Evolutionary conservation across 2,329 filamentous ascomycete species (phyloP).

Genomic region (Trichophyton verrucosum): DNA sequence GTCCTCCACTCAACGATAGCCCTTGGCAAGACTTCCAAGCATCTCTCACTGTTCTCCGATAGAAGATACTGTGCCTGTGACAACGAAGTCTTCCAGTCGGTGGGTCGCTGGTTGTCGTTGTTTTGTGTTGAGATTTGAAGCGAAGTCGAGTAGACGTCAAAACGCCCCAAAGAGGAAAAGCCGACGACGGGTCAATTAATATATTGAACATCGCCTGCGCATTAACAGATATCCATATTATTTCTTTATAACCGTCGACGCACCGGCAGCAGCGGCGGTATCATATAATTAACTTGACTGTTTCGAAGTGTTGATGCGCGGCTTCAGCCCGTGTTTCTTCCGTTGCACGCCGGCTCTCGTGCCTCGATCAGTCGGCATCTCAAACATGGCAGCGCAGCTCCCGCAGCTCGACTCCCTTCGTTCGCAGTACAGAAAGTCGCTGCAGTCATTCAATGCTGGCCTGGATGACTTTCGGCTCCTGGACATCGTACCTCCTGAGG

Average conservation of each 20-base stretch:
- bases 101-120: too few relatives aligned
- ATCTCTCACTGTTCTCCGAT: neutral
- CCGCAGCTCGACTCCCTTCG: conserved; percentile 21
- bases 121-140: too few relatives aligned
- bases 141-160: neutral
- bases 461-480: conserved; percentile 24
- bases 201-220: neutral
- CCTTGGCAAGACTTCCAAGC: neutral
- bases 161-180: neutral
- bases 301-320: neutral
- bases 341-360: neutral
- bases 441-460: conserved; percentile 35
- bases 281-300: neutral
- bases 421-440: conserved; percentile 26
- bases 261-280: too few relatives aligned
- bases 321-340: neutral
- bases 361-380: neutral
- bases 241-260: too few relatives aligned
- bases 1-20: neutral
- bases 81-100: too few relatives aligned
- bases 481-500: conserved; percentile 15
- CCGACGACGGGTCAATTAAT: neutral
- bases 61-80: neutral
- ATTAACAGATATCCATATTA: neutral
- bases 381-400: conserved; percentile 8